A percentile compares a stretch with the other conserved stretches of the same genome.
Evolutionary conservation across 1,284 basidiomycete genomes (phyloP).

Genomic region (Fomitopsis pinicola): DNA sequence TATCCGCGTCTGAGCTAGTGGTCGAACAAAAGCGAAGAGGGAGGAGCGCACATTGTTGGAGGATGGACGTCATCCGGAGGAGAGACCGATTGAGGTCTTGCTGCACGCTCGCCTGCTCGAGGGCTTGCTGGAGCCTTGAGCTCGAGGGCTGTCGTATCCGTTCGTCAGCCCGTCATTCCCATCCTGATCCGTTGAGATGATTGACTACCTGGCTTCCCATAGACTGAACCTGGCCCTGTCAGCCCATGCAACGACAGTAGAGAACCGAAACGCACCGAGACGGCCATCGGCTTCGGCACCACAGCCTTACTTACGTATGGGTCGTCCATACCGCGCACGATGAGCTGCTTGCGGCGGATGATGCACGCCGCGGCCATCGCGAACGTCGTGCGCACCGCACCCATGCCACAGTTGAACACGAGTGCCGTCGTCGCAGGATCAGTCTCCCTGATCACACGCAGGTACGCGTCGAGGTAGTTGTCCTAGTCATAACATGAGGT

Average conservation of each 20-base stretch:
- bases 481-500: conserved; percentile 43
- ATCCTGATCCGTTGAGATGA: not conserved
- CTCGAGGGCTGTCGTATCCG: conserved; percentile 42
- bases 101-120: conserved; percentile 81
- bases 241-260: not conserved
- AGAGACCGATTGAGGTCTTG: conserved; percentile 83
- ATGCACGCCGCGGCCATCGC: conserved; percentile 95
- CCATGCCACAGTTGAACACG: conserved; percentile 97
- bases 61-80: conserved; percentile 78
- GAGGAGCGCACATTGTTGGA: conserved; percentile 65
- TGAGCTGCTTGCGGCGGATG: conserved; percentile 82
- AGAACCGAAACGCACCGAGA: conserved; percentile 33
- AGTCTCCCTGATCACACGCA: conserved; percentile 76
- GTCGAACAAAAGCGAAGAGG: not conserved
- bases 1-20: conserved; percentile 19
- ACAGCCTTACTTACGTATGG: conserved; percentile 48
- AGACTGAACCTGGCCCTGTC: not conserved
- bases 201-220: not conserved
- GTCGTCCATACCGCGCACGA: conserved; percentile 74
- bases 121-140: conserved; percentile 49
- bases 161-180: not conserved
- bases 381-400: conserved; percentile 94
- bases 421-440: conserved; percentile 83
- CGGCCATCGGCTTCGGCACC: conserved; percentile 33
- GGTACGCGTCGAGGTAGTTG: conserved; percentile 93